These are phyloP conservation scores for Hypoxylon crocopeplum DNA, from an alignment of 495 filamentous ascomycete species.

Conservation along the genomic window DNA sequence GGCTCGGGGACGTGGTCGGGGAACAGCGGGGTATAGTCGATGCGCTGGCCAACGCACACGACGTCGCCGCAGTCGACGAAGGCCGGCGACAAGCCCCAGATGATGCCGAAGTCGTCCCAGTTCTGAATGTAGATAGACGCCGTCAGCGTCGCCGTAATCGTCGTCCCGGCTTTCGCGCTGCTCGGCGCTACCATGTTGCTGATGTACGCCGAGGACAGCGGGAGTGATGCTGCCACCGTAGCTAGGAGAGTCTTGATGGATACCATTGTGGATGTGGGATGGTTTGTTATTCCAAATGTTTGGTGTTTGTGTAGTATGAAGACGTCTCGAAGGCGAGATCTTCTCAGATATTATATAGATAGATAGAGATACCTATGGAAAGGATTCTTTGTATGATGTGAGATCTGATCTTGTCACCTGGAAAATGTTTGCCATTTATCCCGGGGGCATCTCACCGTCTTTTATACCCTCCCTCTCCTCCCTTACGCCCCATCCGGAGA, in stretches of 20 bases:
- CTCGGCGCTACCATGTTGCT: constrained; percentile 10
- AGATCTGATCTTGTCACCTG: background rate
- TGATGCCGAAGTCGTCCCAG: constrained; percentile 43
- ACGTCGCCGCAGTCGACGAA: constrained; percentile 12
- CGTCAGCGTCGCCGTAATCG: constrained; percentile 24
- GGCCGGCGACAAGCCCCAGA: constrained; percentile 31
- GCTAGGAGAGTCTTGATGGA: constrained; percentile 33
- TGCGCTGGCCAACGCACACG: constrained; percentile 32
- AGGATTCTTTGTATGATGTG: background rate
- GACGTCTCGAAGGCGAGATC: background rate
- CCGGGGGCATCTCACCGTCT: background rate
- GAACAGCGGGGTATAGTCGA: constrained; percentile 38
- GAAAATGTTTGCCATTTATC: background rate
- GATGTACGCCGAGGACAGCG: constrained; percentile 27
- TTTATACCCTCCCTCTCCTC: background rate
- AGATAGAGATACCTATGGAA: background rate
- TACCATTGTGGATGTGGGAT: constrained; percentile 25
- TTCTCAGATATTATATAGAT: no score
- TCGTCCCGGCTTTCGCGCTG: constrained; percentile 15
- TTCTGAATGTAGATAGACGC: constrained; percentile 42
- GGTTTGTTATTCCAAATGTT: background rate
- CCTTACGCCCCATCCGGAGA: background rate
- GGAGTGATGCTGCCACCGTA: constrained; percentile 15
- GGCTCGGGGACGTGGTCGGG: constrained; percentile 30
- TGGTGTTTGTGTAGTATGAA: background rate